These are phyloP conservation scores for Aspergillus latus DNA, from an alignment of 2,329 filamentous ascomycete genomes.

Conservation along the genomic window DNA sequence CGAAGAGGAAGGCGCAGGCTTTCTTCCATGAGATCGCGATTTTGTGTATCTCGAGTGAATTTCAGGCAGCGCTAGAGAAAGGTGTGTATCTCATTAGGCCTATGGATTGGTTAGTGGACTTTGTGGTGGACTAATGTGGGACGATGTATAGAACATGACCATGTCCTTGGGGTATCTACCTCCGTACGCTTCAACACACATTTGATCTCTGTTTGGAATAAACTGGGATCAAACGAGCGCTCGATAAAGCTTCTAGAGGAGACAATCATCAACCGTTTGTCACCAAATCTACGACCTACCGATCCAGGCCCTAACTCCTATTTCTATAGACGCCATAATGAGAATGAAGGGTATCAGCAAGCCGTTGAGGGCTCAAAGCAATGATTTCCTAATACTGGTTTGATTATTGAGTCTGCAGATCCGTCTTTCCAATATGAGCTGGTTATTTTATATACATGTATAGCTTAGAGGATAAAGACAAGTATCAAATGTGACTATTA, in stretches of 20 bases:
- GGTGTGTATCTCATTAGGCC: slow-evolving; percentile 51
- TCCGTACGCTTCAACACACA: slow-evolving; percentile 87
- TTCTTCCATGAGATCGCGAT: slow-evolving; percentile 41
- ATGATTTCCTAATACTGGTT: not conserved
- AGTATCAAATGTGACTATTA: not conserved
- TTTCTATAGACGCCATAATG: slow-evolving; percentile 84
- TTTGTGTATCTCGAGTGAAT: slow-evolving; percentile 39
- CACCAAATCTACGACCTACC: slow-evolving; percentile 70
- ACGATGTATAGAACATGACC: slow-evolving; percentile 68
- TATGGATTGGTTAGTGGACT: no score
- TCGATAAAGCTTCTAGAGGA: slow-evolving; percentile 74
- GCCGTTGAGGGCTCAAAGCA: slow-evolving; percentile 18
- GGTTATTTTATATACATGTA: not conserved
- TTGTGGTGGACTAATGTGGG: not conserved
- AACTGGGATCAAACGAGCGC: slow-evolving; percentile 75
- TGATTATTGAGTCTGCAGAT: not conserved
- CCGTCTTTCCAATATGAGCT: not conserved
- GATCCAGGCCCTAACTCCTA: slow-evolving; percentile 45
- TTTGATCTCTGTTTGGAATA: slow-evolving; percentile 90
- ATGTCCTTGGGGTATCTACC: slow-evolving; percentile 81
- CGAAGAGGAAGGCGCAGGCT: slow-evolving; percentile 66
- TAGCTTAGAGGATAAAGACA: not conserved
- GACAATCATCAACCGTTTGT: slow-evolving; percentile 71
- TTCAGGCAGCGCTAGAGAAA: slow-evolving; percentile 71
- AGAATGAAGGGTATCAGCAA: slow-evolving; percentile 77